These are phyloP conservation scores for Phytophthora megakarya DNA, from an alignment of 352 stramenopile species.

Conservation along the genomic window DNA sequence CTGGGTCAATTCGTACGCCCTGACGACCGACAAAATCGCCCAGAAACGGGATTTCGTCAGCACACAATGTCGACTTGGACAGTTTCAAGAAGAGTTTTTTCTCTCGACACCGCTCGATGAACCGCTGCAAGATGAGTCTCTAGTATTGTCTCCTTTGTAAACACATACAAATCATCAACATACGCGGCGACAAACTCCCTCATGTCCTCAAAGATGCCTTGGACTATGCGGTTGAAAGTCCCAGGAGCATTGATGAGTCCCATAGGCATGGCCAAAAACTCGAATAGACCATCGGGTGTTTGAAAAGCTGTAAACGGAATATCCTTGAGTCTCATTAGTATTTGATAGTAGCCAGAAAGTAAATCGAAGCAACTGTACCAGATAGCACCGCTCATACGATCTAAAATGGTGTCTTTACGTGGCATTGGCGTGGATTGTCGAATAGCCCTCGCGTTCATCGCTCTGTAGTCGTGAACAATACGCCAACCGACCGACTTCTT, in stretches of 20 bases:
- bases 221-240: slow-evolving; percentile 4
- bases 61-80: background rate
- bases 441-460: too few relatives aligned
- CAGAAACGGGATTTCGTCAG: background rate
- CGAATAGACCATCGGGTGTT: too few relatives aligned
- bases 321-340: background rate
- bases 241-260: too few relatives aligned
- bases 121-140: background rate
- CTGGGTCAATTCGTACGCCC: background rate
- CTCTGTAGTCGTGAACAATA: too few relatives aligned
- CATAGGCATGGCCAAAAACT: too few relatives aligned
- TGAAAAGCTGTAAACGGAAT: too few relatives aligned
- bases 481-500: too few relatives aligned
- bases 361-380: too few relatives aligned
- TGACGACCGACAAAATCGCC: slow-evolving; percentile 1
- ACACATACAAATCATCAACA: slow-evolving; percentile 13
- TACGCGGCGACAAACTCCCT: background rate
- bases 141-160: background rate
- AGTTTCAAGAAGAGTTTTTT: background rate
- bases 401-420: too few relatives aligned
- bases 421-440: too few relatives aligned
- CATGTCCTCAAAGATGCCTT: background rate
- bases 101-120: background rate
- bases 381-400: too few relatives aligned
- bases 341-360: too few relatives aligned